Evolutionary conservation across 2,329 filamentous ascomycete species (phyloP).

Genomic region (Beauveria caledonica): DNA sequence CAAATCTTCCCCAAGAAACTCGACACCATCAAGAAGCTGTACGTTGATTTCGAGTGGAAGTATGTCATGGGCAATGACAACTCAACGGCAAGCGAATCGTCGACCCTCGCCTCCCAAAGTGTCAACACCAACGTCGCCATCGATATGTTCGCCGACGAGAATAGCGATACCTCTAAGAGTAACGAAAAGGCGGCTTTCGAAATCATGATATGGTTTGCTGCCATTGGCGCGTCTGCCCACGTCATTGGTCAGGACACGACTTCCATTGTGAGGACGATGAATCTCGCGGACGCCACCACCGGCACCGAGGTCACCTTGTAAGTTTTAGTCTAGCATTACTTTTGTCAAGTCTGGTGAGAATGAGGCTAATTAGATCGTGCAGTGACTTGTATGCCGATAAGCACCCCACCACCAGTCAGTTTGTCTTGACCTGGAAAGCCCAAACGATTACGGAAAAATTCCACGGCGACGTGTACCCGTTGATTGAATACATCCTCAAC

Average conservation of each 20-base stretch:
- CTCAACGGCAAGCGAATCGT: constrained; percentile 25
- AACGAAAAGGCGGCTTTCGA: constrained; percentile 38
- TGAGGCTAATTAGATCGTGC: constrained; percentile 7
- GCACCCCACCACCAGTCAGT: constrained; percentile 30
- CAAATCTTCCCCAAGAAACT: constrained; percentile 35
- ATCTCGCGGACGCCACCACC: constrained; percentile 30
- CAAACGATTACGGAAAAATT: constrained; percentile 29
- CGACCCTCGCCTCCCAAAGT: constrained; percentile 25
- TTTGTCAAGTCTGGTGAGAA: background rate
- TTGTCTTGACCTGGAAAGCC: constrained; percentile 43
- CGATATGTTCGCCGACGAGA: constrained; percentile 48
- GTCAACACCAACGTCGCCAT: constrained; percentile 49
- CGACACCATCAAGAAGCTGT: constrained; percentile 29
- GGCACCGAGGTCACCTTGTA: constrained; percentile 26
- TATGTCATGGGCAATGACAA: constrained; percentile 37
- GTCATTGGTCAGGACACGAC: constrained; percentile 33
- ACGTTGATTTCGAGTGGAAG: constrained; percentile 40
- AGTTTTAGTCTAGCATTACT: constrained; percentile 14
- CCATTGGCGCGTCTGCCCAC: constrained; percentile 36
- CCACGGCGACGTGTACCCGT: constrained; percentile 36
- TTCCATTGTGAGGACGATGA: constrained; percentile 23
- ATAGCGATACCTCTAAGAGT: constrained; percentile 31
- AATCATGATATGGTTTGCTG: constrained; percentile 50
- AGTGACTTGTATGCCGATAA: constrained; percentile 34
- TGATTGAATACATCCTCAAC: constrained; percentile 33